Evolutionary conservation across 106 monocot genomes (phyloP), one percentile per base, ranked within the genome.

Genomic region (Dioscorea zingiberensis): DNA sequence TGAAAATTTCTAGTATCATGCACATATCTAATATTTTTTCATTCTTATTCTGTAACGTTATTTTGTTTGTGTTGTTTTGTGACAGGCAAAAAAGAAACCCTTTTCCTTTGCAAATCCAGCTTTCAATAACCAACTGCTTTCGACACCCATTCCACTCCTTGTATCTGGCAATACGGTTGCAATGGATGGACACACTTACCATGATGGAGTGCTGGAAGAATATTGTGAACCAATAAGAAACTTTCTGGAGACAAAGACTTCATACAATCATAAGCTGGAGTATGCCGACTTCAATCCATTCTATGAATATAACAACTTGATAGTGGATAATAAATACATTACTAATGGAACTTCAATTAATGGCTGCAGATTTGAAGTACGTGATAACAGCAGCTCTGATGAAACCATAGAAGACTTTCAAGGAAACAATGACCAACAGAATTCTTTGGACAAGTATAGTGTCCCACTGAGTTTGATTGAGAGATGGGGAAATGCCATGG

Each of bases 401-500:
- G n/a, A 54, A 21, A 56, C 17, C 74, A 59, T 17, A 21, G 48
- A 71, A 53, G 73, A 69, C 48, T 27, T 48, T 76, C 46, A 74
- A 65, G 66, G 60, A 78, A 71, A 60, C 44, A 45, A 16, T 15
- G 25, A 3, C 25, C 30, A 25, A 25, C 32, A 15, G n/a, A 26
- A 17, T 48, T 2, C 44, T 3, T 46, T 65, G 18, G 72, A 73
- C 45, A 51, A 61, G 8, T 89, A 75, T 72, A 27, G 18, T 51
- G 93, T 93, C 47, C 93, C 92, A 4, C 24, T 47, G 44, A 80
- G 63, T 67, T 84, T 93, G 78, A 93, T 98, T 58, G 86, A 89
- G 44, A 86, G 98, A 64, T 93, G 98, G 98, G 93, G 98, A 71
- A 88, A 56, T 60, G 98, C 89, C 62, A 89, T 98, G 92, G 98